These are phyloP conservation scores for Fusarium austroafricanum DNA, from an alignment of 2,329 filamentous ascomycete species.

Conservation along the genomic window DNA sequence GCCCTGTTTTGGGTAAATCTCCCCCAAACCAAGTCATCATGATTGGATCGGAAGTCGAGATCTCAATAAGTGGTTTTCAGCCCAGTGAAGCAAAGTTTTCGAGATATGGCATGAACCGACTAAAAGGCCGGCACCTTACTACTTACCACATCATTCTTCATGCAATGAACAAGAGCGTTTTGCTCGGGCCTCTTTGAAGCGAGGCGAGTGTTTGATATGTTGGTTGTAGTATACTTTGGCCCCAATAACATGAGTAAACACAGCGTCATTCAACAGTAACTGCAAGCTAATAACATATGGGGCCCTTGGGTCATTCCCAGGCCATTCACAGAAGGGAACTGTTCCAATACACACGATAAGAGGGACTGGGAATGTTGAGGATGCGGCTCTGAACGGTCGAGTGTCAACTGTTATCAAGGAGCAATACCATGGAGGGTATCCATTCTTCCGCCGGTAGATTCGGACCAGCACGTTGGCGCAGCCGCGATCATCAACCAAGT, in stretches of 20 bases:
- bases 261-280: not conserved
- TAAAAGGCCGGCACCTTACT: not conserved
- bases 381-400: not conserved
- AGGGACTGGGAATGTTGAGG: slow-evolving; percentile 5
- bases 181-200: slow-evolving; percentile 2
- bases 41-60: slow-evolving; percentile 4
- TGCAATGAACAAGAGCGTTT: not conserved
- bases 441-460: slow-evolving; percentile 4
- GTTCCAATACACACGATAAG: not conserved
- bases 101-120: not conserved
- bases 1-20: not conserved
- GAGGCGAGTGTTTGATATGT: slow-evolving; percentile 3
- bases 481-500: slow-evolving; percentile 12
- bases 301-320: not conserved
- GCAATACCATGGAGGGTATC: slow-evolving; percentile 3
- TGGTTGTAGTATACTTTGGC: not conserved
- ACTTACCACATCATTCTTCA: not conserved
- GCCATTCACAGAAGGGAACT: not conserved
- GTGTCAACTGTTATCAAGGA: not conserved
- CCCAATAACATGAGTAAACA: not conserved
- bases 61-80: not conserved
- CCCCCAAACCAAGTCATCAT: not conserved
- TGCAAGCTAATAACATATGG: not conserved
- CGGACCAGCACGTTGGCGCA: slow-evolving; percentile 19
- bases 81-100: not conserved